Base-by-base conservation (phyloP, 139 green algal species). In the Dunaliella sp. region DNA sequence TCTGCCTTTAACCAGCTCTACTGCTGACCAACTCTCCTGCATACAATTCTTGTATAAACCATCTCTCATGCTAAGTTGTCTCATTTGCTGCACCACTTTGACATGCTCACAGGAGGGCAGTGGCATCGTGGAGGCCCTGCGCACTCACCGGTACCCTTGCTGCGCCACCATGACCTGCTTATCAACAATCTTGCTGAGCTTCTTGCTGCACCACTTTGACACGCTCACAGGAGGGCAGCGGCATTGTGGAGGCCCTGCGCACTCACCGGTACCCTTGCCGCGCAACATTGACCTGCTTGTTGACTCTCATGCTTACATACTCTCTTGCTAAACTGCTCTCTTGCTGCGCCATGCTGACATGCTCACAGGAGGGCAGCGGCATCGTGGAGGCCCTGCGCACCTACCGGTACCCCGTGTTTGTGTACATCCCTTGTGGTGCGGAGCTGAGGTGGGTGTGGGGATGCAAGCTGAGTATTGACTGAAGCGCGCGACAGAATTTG, bases 241-340 rank as follows among this genome's bases (percentile, higher is more conserved):
- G 96, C 22, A 99, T 99, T 35, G 98, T 99, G 75, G 97, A 99
- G 85, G 80, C 90, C 38, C 93, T 99, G 88, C 92, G 97, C n/a
- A n/a, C n/a, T n/a, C n/a, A n/a, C n/a, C n/a, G n/a, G n/a, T n/a
- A n/a, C n/a, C n/a, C n/a, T n/a, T n/a, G n/a, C n/a, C n/a, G 59
- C 24, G 24, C 24, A 76, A 76, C 59, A 25, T 25, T 76, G 59
- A 76, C 25, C 59, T n/a, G 24, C 24, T 25, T 76, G 24, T 25
- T 25, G 59, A 76, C 59, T n/a, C 59, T 76, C 24, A 25, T 76
- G 24, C 25, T 76, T n/a, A n/a, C n/a, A n/a, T n/a, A n/a, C n/a
- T n/a, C n/a, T n/a, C n/a, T n/a, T n/a, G n/a, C n/a, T n/a, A n/a
- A n/a, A n/a, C n/a, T n/a, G n/a, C n/a, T n/a, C n/a, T 88, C 34